Evolutionary conservation across 2,329 filamentous ascomycete genomes (phyloP), one percentile per base, ranked within the genome.

Genomic region (Penicillium sp.): DNA sequence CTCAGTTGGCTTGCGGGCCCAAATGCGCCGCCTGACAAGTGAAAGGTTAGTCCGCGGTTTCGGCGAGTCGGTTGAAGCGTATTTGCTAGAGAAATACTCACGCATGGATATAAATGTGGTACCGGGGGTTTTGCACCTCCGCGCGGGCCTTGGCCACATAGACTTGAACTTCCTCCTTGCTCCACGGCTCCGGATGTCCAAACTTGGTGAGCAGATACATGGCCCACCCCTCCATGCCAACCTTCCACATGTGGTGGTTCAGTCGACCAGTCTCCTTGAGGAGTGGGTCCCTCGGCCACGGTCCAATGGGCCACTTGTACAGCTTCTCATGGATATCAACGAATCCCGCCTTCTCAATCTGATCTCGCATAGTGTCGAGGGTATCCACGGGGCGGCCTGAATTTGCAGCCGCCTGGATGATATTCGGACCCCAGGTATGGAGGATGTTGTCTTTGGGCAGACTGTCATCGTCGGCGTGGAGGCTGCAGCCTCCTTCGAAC

Each of bases 321-420:
- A 71, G 57, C 28, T 70, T 63, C 43, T 73, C 69, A 23, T 71
- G 63, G 4, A 78, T 65, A 36, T 78, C 71, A 2, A 35, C 43
- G 18, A 45, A 35, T 3, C 41, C 44, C 7, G 44, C 44, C 19
- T 36, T 36, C 15, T 48, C 48, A 8, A 53, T 53, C 31, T 23
- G 28, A 18, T 19, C 36, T 11, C 43, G 42, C 48, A 52, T 53
- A 2, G 45, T 50, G 14, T 33, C 16, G 14, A 51, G 41, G 1
- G 46, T 51, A 29, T 46, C 29, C 5, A 53, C 26, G 4, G 50
- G 42, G 6, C 50, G 48, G 3, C 52, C 52, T 4, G 43, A 39
- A 14, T 44, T 29, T 5, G 42, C 35, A 10, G 40, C 37, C 15
- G 48, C 47, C 18, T 38, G 40, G 13, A 51, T 31, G 21, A 53